These are phyloP conservation scores for Clonostachys byssicola DNA, from an alignment of 2,329 filamentous ascomycete genomes.

Conservation along the genomic window DNA sequence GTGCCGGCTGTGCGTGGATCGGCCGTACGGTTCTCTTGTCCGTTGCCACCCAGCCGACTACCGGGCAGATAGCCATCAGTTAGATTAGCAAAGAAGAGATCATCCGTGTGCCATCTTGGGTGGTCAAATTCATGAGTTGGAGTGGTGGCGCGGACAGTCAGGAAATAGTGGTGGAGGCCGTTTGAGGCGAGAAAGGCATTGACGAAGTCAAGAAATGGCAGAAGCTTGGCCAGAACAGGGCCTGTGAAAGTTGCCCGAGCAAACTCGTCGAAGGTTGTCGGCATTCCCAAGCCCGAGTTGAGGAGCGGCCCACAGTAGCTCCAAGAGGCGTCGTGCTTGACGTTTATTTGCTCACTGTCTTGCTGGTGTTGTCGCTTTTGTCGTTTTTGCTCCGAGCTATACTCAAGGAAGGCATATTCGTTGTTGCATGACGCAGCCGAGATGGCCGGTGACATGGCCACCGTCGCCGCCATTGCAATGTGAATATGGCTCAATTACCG, in stretches of 20 bases:
- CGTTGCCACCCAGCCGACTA: not conserved
- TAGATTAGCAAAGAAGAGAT: conserved; percentile 32
- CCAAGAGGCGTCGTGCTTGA: conserved; percentile 29
- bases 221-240: conserved; percentile 23
- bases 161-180: conserved; percentile 35
- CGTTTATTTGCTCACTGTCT: too few species aligned
- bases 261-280: conserved; percentile 32
- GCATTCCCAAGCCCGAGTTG: conserved; percentile 12
- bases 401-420: too few species aligned
- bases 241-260: conserved; percentile 21
- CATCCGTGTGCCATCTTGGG: conserved; percentile 44
- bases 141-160: conserved; percentile 40
- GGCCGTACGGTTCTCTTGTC: not conserved
- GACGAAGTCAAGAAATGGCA: conserved; percentile 32
- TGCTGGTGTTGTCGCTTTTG: too few species aligned
- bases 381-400: too few species aligned
- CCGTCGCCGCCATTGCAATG: too few species aligned
- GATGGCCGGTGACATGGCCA: too few species aligned
- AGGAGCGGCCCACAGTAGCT: conserved; percentile 38
- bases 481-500: too few species aligned
- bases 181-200: conserved; percentile 26
- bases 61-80: conserved; percentile 8
- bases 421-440: too few species aligned
- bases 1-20: conserved; percentile 10
- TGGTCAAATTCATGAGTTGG: conserved; percentile 35